A percentile compares a stretch with the other conserved stretches of the same genome.
phyloP scores from a whole-genome alignment of 2,329 filamentous ascomycete genomes.

The Aspergillus alliaceus region DNA sequence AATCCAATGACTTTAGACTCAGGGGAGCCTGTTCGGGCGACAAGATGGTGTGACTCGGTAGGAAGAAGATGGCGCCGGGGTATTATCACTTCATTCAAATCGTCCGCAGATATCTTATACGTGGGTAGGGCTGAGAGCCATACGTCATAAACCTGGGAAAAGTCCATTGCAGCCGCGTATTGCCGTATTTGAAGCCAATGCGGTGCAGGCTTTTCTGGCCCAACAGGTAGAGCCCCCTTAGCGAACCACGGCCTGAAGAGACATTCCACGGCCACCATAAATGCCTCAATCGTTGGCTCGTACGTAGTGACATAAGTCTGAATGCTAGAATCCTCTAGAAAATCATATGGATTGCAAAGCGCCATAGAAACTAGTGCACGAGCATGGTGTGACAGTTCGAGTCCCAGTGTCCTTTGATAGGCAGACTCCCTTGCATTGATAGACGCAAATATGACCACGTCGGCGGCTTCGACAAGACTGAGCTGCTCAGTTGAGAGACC shows the following conservation, averaged over 20 bases:
- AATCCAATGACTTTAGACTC: constrained; percentile 33
- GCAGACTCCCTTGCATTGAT: constrained; percentile 40
- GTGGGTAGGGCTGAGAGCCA: constrained; percentile 40
- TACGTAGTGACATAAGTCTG: constrained; percentile 47
- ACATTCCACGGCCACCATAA: constrained; percentile 38
- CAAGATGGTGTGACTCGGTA: constrained; percentile 29
- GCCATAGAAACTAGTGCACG: constrained; percentile 40
- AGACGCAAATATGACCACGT: constrained; percentile 42
- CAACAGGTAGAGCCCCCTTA: constrained; percentile 39
- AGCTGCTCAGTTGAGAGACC: constrained; percentile 33
- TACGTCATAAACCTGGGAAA: constrained; percentile 28
- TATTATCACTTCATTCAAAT: constrained; percentile 28
- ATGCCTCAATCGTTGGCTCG: constrained; percentile 46
- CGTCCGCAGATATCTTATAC: constrained; percentile 32
- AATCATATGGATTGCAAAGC: constrained; percentile 47
- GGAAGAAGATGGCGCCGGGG: constrained; percentile 17
- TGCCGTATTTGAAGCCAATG: constrained; percentile 12
- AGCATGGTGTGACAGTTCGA: constrained; percentile 30
- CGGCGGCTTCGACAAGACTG: constrained; percentile 33
- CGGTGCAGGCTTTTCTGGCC: constrained; percentile 14
- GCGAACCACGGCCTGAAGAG: constrained; percentile 38
- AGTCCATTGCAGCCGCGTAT: constrained; percentile 25
- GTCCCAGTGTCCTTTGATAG: constrained; percentile 38
- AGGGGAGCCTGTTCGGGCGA: constrained; percentile 27
- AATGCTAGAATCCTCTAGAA: constrained; percentile 36